These are phyloP conservation scores for Eutrema heterophyllum DNA, from an alignment of 345 rosid species.

Conservation along the genomic window DNA sequence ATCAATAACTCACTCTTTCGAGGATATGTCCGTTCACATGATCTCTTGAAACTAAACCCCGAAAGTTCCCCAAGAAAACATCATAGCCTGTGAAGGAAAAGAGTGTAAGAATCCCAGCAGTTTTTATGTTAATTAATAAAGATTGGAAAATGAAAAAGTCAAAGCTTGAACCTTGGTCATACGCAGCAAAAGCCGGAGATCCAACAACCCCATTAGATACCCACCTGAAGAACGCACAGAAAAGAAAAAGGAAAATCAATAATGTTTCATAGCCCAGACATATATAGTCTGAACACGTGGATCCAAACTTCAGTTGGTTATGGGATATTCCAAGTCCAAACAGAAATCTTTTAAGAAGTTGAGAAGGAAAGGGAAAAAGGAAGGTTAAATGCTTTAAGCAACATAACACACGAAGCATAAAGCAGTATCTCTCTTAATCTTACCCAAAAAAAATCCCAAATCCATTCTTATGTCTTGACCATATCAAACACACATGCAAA, in stretches of 20 bases:
- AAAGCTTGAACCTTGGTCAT: slow-evolving; percentile 75
- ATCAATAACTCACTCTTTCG: slow-evolving; percentile 54
- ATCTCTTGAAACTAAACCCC: slow-evolving; percentile 89
- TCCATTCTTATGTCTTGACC: not conserved
- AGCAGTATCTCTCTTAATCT: not conserved
- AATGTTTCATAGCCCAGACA: not conserved
- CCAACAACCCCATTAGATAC: slow-evolving; percentile 96
- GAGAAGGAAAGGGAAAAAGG: not conserved
- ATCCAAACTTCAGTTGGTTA: not conserved
- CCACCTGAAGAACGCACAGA: slow-evolving; percentile 52
- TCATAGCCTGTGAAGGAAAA: slow-evolving; percentile 63
- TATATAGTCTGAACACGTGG: not conserved
- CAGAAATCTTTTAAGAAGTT: not conserved
- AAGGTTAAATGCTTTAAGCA: not conserved
- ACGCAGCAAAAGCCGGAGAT: slow-evolving; percentile 98
- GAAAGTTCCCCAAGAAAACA: slow-evolving; percentile 91
- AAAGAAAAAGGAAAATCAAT: not conserved
- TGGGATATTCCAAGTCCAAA: not conserved
- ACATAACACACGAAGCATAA: not conserved
- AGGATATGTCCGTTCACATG: slow-evolving; percentile 79
- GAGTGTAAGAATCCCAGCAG: not conserved
- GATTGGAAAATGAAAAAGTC: not conserved
- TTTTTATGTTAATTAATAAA: not conserved
- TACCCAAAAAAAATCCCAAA: not conserved
- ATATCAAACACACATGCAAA: not conserved